phyloP scores from a whole-genome alignment of 306 rosid species.

The Pachyrhizus erosus region DNA sequence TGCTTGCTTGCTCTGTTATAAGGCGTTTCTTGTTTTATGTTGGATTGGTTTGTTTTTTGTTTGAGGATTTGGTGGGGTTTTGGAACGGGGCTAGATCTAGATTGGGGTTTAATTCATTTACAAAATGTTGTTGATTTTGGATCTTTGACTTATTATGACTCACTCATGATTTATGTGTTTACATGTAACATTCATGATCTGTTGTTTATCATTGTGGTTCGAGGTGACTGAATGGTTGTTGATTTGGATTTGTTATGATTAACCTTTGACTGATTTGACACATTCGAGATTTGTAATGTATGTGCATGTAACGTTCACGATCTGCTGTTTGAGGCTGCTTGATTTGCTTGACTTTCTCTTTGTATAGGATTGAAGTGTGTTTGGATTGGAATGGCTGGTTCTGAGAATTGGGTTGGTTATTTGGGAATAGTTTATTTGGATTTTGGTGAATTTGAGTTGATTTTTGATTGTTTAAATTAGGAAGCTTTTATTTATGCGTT shows the following conservation, averaged over 20 bases:
- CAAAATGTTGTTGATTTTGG: too few relatives aligned
- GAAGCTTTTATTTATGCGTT: too few relatives aligned
- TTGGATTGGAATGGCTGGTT: not conserved
- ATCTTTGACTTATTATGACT: too few relatives aligned
- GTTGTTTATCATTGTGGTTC: too few relatives aligned
- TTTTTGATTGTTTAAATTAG: not conserved
- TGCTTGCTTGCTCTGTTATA: not conserved
- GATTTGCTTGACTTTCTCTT: not conserved
- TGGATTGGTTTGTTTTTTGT: not conserved
- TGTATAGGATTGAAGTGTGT: not conserved
- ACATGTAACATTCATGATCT: too few relatives aligned
- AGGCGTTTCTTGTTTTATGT: not conserved
- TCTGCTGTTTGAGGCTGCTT: not conserved
- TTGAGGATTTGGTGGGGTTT: not conserved
- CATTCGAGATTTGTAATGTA: not conserved
- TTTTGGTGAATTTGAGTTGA: not conserved
- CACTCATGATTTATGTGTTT: too few relatives aligned
- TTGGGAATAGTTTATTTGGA: too few relatives aligned
- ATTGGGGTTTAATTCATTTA: not conserved
- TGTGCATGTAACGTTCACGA: not conserved
- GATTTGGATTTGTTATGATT: not conserved
- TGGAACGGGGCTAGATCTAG: slow-evolving; percentile 30
- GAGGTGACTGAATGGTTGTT: not conserved
- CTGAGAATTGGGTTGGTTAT: not conserved
- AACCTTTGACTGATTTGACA: not conserved